Percentiles rank a stretch among this genome's conserved stretches.
These are phyloP conservation scores for Isoetes engelmannii DNA, from an alignment of 83 land plant genomes.

Conservation along the genomic window DNA sequence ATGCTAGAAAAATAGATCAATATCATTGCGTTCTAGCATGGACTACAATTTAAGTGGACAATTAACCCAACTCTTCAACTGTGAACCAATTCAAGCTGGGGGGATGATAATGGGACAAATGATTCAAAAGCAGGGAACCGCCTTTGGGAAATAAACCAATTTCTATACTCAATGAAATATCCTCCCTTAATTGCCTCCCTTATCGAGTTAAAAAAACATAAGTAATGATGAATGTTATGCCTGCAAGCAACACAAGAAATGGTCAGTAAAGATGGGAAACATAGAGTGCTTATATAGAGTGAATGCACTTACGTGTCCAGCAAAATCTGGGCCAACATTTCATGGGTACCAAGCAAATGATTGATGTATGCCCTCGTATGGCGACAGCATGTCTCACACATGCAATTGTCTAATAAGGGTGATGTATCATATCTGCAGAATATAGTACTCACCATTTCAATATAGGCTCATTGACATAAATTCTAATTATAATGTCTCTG, in stretches of 20 bases:
- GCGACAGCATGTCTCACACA: slow-evolving; percentile 68
- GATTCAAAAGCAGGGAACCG: slow-evolving; percentile 1
- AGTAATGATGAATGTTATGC: slow-evolving; percentile 74
- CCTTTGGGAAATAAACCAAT: slow-evolving; percentile 41
- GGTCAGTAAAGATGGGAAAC: neutral
- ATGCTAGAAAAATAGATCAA: too few relatives aligned
- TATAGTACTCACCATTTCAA: neutral
- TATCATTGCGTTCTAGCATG: too few relatives aligned
- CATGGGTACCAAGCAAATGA: slow-evolving; percentile 80
- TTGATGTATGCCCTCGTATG: slow-evolving; percentile 79
- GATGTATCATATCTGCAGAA: slow-evolving; percentile 57
- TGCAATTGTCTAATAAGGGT: slow-evolving; percentile 52
- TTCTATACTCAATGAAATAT: slow-evolving; percentile 36
- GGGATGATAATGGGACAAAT: too few relatives aligned
- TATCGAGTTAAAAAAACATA: slow-evolving; percentile 54
- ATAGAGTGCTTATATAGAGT: neutral
- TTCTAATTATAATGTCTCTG: too few relatives aligned
- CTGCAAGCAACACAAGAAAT: slow-evolving; percentile 37
- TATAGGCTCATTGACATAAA: too few relatives aligned
- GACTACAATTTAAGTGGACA: too few relatives aligned
- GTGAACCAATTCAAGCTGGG: too few relatives aligned
- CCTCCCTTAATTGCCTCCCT: slow-evolving; percentile 53
- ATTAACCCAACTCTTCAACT: too few relatives aligned
- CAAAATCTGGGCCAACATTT: slow-evolving; percentile 88
- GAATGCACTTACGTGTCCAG: slow-evolving; percentile 52